These are phyloP conservation scores for Albugo candida DNA, from an alignment of 352 stramenopile species.

Conservation along the genomic window DNA sequence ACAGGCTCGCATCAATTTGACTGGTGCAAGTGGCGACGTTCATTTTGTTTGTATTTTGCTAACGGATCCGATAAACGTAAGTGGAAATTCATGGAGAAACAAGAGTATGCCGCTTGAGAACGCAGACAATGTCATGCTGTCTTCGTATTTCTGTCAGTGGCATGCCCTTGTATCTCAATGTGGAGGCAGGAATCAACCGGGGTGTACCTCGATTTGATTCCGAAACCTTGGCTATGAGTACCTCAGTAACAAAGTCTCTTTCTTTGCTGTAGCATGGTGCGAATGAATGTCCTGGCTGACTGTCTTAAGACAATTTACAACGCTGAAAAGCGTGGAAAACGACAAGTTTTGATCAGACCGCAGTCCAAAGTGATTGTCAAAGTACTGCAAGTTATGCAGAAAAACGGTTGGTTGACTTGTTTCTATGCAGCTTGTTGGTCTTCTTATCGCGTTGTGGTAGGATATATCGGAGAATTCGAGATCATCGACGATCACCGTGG, in stretches of 20 bases:
- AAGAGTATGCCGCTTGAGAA: too few relatives aligned
- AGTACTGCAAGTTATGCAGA: constrained; percentile 99
- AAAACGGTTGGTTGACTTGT: constrained; percentile 46
- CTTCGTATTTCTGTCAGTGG: too few relatives aligned
- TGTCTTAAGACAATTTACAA: constrained; percentile 99
- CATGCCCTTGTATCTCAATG: too few relatives aligned
- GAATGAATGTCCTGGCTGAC: constrained; percentile 99
- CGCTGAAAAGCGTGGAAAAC: constrained; percentile 99
- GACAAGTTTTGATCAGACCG: constrained; percentile 97
- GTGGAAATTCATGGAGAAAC: too few relatives aligned
- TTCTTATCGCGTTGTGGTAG: constrained; percentile 15
- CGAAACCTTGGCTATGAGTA: too few relatives aligned
- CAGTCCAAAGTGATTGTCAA: constrained; percentile 99
- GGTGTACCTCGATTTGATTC: too few relatives aligned
- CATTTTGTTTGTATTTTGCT: too few relatives aligned
- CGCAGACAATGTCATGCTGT: too few relatives aligned
- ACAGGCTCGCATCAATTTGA: too few relatives aligned
- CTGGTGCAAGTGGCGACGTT: too few relatives aligned
- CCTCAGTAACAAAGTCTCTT: neutral
- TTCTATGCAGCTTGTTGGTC: neutral
- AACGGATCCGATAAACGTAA: too few relatives aligned
- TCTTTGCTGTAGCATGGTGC: constrained; percentile 86
- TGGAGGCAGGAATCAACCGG: too few relatives aligned
- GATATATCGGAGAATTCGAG: constrained; percentile 99
- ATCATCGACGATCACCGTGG: constrained; percentile 99